Conservation (phyloP, 495 filamentous ascomycete genomes). For the Penicillium longicatenatum region DNA sequence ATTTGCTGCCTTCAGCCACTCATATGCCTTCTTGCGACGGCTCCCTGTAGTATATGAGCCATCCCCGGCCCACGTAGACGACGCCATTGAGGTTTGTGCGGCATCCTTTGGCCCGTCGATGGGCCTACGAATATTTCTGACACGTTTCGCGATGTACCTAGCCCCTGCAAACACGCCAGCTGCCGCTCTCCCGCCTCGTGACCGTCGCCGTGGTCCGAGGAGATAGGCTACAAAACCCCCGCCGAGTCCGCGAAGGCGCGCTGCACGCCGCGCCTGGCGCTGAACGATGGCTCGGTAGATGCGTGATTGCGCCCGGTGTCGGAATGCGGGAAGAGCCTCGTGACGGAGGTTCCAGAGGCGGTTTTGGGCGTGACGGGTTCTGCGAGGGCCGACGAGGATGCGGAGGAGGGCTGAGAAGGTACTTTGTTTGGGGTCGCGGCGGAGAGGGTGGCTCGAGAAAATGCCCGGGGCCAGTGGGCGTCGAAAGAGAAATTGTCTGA, state of each 20-base stretch:
- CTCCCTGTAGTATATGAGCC: conserved; percentile 67
- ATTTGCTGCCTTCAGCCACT: conserved; percentile 84
- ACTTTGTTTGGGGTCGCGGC: conserved; percentile 21
- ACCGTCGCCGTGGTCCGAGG: conserved; percentile 46
- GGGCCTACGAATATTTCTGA: conserved; percentile 17
- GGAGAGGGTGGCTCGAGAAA: conserved; percentile 19
- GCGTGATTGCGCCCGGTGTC: conserved; percentile 67
- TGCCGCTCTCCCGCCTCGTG: conserved; percentile 28
- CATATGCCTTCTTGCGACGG: conserved; percentile 77
- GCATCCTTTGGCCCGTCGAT: conserved; percentile 31
- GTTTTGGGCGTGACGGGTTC: conserved; percentile 60
- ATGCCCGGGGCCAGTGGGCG: conserved; percentile 23
- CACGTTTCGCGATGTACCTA: conserved; percentile 8
- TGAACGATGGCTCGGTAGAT: conserved; percentile 73
- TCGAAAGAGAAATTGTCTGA: conserved; percentile 18
- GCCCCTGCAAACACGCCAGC: not conserved
- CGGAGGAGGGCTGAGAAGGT: conserved; percentile 34
- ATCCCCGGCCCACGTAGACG: conserved; percentile 37
- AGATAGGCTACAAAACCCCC: conserved; percentile 53
- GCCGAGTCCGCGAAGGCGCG: conserved; percentile 30
- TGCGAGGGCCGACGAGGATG: conserved; percentile 58
- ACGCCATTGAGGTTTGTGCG: conserved; percentile 39
- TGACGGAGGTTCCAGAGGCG: conserved; percentile 67
- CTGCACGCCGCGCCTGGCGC: conserved; percentile 55
- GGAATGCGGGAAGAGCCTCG: conserved; percentile 71